These are phyloP conservation scores for Phoma sp. DNA, from an alignment of 2,329 filamentous ascomycete genomes.

Conservation along the genomic window DNA sequence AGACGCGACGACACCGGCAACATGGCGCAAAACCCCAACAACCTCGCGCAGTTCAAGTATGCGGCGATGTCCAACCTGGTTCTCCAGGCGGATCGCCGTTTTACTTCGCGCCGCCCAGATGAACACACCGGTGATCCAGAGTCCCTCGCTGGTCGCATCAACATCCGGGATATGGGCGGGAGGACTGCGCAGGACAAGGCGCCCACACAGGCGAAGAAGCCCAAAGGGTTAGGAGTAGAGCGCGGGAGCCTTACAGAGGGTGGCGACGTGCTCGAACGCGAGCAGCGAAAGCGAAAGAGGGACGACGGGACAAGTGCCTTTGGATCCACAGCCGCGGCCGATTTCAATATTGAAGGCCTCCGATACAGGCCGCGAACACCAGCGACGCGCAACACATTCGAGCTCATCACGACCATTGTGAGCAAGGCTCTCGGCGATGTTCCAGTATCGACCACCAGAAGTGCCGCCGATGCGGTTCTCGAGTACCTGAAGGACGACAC, in stretches of 20 bases:
- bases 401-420: slow-evolving; percentile 91
- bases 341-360: slow-evolving; percentile 87
- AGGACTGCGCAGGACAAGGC: slow-evolving; percentile 80
- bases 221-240: slow-evolving; percentile 72
- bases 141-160: slow-evolving; percentile 92
- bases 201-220: slow-evolving; percentile 79
- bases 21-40: slow-evolving; percentile 49
- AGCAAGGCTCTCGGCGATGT: slow-evolving; percentile 91
- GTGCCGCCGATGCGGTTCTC: slow-evolving; percentile 88
- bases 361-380: slow-evolving; percentile 90
- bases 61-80: slow-evolving; percentile 99
- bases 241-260: slow-evolving; percentile 80
- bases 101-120: slow-evolving; percentile 89
- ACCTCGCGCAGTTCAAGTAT: slow-evolving; percentile 98
- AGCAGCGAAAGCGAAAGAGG: slow-evolving; percentile 85
- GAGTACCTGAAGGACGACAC: slow-evolving; percentile 95
- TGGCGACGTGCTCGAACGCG: slow-evolving; percentile 80
- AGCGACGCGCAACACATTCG: slow-evolving; percentile 90
- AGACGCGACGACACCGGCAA: slow-evolving; percentile 25
- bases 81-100: slow-evolving; percentile 97
- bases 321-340: slow-evolving; percentile 77
- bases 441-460: slow-evolving; percentile 87
- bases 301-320: slow-evolving; percentile 71
- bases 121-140: slow-evolving; percentile 97
- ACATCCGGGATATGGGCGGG: slow-evolving; percentile 92